These are phyloP conservation scores for Tuber melanosporum DNA, from an alignment of 495 filamentous ascomycete species.

Conservation along the genomic window DNA sequence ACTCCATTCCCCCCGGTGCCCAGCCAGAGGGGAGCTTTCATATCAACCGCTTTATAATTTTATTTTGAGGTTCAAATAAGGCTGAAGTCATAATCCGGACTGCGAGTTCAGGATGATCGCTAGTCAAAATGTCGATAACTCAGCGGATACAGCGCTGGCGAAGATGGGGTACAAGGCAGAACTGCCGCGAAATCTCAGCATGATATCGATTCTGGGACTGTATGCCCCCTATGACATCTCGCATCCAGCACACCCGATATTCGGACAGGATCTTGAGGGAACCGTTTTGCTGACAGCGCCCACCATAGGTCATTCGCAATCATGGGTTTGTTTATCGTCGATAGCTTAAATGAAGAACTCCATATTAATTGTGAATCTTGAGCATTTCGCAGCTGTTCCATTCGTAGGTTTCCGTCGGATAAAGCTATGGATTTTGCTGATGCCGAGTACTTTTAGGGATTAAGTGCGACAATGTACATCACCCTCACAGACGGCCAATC, in stretches of 20 bases:
- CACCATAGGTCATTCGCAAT: conserved; percentile 42
- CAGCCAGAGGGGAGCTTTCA: background rate
- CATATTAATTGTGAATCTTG: conserved; percentile 3
- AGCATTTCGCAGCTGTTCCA: conserved; percentile 24
- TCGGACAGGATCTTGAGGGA: background rate
- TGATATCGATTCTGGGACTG: conserved; percentile 60
- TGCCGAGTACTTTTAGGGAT: conserved; percentile 30
- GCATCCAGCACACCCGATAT: background rate
- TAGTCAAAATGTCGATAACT: conserved; percentile 10
- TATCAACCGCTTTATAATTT: background rate
- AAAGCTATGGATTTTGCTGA: conserved; percentile 18
- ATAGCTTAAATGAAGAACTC: background rate
- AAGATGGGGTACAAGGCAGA: conserved; percentile 61
- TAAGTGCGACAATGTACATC: conserved; percentile 59
- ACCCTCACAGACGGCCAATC: conserved; percentile 59
- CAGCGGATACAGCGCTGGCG: conserved; percentile 53
- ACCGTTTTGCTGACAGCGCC: conserved; percentile 10
- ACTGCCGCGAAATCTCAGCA: conserved; percentile 56
- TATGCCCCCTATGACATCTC: conserved; percentile 41
- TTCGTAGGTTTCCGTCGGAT: conserved; percentile 34
- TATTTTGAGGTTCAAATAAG: background rate
- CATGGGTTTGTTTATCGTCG: conserved; percentile 33
- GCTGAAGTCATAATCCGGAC: background rate
- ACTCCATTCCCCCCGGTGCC: background rate
- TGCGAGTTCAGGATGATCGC: background rate